These are phyloP conservation scores for Phlyctochytrium bullatum DNA, from an alignment of 192 early-diverging fungal species.

Conservation along the genomic window DNA sequence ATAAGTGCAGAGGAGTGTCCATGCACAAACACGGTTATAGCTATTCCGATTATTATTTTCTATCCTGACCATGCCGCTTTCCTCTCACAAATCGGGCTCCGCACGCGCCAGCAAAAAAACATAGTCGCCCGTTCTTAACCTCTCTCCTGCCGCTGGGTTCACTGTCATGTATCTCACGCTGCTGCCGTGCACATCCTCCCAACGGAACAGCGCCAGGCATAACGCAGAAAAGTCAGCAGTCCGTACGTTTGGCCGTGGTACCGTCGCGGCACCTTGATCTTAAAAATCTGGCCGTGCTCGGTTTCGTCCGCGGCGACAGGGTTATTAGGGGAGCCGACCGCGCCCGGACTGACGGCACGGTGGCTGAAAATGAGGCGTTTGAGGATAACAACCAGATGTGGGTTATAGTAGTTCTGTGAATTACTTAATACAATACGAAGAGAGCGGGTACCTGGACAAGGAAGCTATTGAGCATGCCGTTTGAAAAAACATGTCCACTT, in stretches of 20 bases:
- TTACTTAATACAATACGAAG: neutral
- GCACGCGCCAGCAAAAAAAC: slow-evolving; percentile 51
- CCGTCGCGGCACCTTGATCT: slow-evolving; percentile 45
- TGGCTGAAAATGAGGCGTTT: slow-evolving; percentile 40
- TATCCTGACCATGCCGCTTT: too few relatives aligned
- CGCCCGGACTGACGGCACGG: neutral
- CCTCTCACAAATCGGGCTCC: neutral
- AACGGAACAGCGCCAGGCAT: slow-evolving; percentile 65
- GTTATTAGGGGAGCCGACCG: neutral
- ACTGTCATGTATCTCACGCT: slow-evolving; percentile 58
- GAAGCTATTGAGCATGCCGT: slow-evolving; percentile 68
- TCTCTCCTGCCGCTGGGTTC: slow-evolving; percentile 51
- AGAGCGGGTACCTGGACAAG: slow-evolving; percentile 41
- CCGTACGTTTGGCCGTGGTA: slow-evolving; percentile 47
- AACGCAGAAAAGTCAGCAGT: slow-evolving; percentile 49
- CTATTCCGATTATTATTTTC: too few relatives aligned
- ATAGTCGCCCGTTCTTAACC: slow-evolving; percentile 53
- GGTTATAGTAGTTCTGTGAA: slow-evolving; percentile 63
- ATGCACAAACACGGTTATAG: too few relatives aligned
- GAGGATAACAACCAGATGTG: slow-evolving; percentile 56
- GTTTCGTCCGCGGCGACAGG: neutral
- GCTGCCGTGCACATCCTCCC: slow-evolving; percentile 43
- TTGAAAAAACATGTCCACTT: slow-evolving; percentile 68
- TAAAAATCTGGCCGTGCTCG: slow-evolving; percentile 37
- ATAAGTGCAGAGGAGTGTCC: too few relatives aligned